These are phyloP conservation scores for Hansenula sp. DNA, from an alignment of 1,139 yeast genomes.

Conservation along the genomic window DNA sequence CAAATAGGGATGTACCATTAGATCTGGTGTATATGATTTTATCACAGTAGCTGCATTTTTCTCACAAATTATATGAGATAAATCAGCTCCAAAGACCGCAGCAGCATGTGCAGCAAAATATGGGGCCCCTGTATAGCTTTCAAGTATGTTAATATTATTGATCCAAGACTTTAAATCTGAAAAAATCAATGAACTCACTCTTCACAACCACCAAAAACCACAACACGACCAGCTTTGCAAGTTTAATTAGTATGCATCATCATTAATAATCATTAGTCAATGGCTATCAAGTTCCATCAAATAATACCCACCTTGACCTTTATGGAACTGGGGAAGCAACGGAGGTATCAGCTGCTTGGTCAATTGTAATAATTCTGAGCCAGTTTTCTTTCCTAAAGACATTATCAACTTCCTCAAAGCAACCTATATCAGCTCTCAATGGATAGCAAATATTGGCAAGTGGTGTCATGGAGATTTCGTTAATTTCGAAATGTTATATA, in stretches of 20 bases:
- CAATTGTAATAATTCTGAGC: constrained; percentile 4
- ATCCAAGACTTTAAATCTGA: not conserved
- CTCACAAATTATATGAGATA: constrained; percentile 86
- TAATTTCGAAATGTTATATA: too few relatives aligned
- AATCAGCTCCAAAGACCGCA: constrained; percentile 81
- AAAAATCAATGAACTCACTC: constrained; percentile 39
- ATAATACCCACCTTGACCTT: constrained; percentile 62
- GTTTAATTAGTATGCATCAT: not conserved
- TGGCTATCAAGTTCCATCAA: too few relatives aligned
- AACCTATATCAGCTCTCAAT: not conserved
- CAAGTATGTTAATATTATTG: not conserved
- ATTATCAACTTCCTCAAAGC: too few relatives aligned
- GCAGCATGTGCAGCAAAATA: constrained; percentile 85
- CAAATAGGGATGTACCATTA: constrained; percentile 94
- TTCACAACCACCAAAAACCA: constrained; percentile 90
- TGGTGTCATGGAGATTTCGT: too few relatives aligned
- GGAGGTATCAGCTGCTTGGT: constrained; percentile 71
- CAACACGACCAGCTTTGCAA: constrained; percentile 66
- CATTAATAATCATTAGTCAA: not conserved
- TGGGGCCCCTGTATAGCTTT: constrained; percentile 88
- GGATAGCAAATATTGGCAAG: too few relatives aligned
- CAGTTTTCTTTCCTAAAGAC: not conserved
- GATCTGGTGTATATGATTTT: constrained; percentile 84
- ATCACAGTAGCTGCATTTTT: constrained; percentile 73
- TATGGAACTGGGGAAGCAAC: constrained; percentile 64